Conservation (phyloP, 257 asterid species). For the Plantago elongata region DNA sequence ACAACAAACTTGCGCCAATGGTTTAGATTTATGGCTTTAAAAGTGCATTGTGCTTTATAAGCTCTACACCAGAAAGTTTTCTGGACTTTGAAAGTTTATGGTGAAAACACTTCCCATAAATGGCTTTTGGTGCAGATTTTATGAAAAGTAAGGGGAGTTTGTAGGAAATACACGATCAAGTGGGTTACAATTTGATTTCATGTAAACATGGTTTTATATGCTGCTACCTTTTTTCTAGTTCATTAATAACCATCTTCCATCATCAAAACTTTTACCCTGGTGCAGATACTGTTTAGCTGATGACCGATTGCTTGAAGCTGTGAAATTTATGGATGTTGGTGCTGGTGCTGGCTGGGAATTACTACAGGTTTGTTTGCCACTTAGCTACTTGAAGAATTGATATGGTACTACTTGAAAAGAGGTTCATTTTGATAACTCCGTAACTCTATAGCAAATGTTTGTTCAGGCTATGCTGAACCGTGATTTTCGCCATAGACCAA, state of each 20-base stretch:
- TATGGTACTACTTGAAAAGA: neutral
- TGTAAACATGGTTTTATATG: no score
- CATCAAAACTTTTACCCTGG: neutral
- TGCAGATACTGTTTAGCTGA: conserved; percentile 79
- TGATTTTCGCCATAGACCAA: conserved; percentile 75
- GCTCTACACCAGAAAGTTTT: no score
- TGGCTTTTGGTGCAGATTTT: no score
- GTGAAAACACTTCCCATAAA: no score
- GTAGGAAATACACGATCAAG: no score
- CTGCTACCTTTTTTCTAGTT: no score
- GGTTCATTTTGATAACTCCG: neutral
- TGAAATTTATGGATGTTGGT: conserved; percentile 71
- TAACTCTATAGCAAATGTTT: neutral
- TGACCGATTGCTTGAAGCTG: conserved; percentile 71
- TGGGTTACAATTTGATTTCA: no score
- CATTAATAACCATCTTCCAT: neutral
- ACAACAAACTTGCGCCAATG: no score
- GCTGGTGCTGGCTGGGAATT: conserved; percentile 88
- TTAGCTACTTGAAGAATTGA: neutral
- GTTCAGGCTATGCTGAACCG: conserved; percentile 69
- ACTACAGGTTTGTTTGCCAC: conserved; percentile 55
- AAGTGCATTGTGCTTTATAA: no score
- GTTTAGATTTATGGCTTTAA: no score
- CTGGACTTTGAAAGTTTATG: no score
- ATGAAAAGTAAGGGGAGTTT: no score